Evolutionary conservation across 108 stramenopile species (phyloP), one percentile per base, ranked within the genome.

Genomic region (Fragilaria crotonensis): DNA sequence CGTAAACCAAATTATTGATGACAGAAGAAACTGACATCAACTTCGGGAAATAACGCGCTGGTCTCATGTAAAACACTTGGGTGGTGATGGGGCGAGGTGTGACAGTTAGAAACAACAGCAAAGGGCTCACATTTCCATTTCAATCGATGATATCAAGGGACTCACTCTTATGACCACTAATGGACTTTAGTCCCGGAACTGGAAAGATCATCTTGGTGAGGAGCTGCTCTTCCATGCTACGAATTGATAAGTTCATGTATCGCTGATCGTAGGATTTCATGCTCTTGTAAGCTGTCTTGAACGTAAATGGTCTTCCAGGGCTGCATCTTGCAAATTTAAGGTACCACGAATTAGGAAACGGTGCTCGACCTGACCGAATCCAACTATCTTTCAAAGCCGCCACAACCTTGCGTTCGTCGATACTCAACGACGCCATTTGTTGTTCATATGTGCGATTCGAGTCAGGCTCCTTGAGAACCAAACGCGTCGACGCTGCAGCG

Each of bases 1-100:
- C 36, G 33, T 73, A 81, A 30, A 50, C 67, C n/a, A 81, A 53
- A 56, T 75, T 77, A 41, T 75, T 68, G 59, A 77, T 81, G 45
- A 81, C 51, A 14, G 28, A 25, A 19, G 69, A 57, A 9, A 64
- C 61, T 1, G 68, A 51, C 20, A 64, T 71, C 21, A 63, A 31
- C 22, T 57, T 67, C 41, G 72, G 80, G 50, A 65, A 60, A 70
- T 68, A 75, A 23, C 73, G 71, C 4, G 61, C 46, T 14, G 76
- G 69, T 28, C 63, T 53, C 76, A 81, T 77, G 66, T 75, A 81
- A 41, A 81, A 65, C 5, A 71, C 36, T 41, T 11, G 14, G n/a
- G n/a, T n/a, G n/a, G n/a, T n/a, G n/a, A n/a, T n/a, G n/a, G n/a
- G n/a, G n/a, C n/a, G n/a, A n/a, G n/a, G n/a, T n/a, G n/a, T n/a